Evolutionary conservation across 306 rosid genomes (phyloP), one percentile per base, ranked within the genome.

Genomic region (Elaeagnus macrophylla): DNA sequence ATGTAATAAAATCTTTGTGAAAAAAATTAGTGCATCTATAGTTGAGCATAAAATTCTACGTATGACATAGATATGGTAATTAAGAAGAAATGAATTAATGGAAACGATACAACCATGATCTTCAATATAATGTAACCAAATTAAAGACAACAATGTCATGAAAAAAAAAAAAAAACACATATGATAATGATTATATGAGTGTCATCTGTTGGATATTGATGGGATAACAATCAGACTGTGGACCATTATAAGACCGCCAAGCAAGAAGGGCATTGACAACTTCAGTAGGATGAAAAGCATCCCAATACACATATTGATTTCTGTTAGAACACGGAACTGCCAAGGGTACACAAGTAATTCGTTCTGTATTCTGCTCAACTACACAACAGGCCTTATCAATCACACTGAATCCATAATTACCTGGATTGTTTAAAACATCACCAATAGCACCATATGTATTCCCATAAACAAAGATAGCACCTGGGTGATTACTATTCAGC

Each of bases 361-460:
- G 79, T 5, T 81, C 90, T 65, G 35, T 61, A 64, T 68, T 59
- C 55, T 46, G 51, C 71, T 84, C 94, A 3, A 81, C 1, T 47
- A 91, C 97, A 69, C 97, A 90, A 57, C 97, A 90, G 7, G 68
- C 94, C 35, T 51, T 79, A n/a, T 90, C 95, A 53, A 78, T 55
- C 11, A 81, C 88, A 36, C 7, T 57, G 59, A 90, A 90, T 37
- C 79, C 62, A 17, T 79, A 90, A 10, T 74, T 54, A 0, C 68
- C 66, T 9, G 97, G 95, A 60, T 80, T 69, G 32, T 90, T 81
- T 7, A 90, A 75, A 60, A 90, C 75, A 75, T 90, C 94, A 0
- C 91, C 88, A 5, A 90, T 62, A 17, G 60, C 67, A 39, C 53
- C 65, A 18, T 81, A 83, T 25, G 83, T 56, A 52, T 86, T 90